phyloP scores from a whole-genome alignment of 164 flowering plant species.

The Chimonanthus salicifolius region DNA sequence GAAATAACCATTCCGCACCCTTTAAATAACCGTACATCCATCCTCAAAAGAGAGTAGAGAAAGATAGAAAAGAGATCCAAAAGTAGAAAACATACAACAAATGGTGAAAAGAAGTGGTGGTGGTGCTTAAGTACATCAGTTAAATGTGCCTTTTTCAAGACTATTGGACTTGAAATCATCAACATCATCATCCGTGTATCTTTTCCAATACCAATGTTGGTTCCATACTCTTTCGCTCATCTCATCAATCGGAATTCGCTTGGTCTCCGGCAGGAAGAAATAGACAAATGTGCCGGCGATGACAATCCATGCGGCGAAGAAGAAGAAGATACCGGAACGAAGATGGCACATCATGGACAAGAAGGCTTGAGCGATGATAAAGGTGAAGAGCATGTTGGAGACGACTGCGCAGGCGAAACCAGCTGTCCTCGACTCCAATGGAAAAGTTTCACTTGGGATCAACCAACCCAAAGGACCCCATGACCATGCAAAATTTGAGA shows the following conservation, averaged over 20 bases:
- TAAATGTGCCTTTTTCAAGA: not conserved
- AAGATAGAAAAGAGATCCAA: too few relatives aligned
- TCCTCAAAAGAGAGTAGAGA: too few relatives aligned
- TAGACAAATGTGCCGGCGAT: constrained; percentile 39
- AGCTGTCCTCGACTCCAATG: constrained; percentile 48
- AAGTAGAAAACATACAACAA: too few relatives aligned
- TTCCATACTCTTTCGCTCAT: constrained; percentile 54
- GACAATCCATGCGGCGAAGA: constrained; percentile 56
- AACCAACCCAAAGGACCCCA: constrained; percentile 74
- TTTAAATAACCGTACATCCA: too few relatives aligned
- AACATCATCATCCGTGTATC: constrained; percentile 27
- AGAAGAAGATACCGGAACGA: constrained; percentile 60
- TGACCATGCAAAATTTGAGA: constrained; percentile 56
- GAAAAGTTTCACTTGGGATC: constrained; percentile 61
- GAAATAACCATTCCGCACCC: too few relatives aligned
- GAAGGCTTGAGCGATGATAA: constrained; percentile 73
- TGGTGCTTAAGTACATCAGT: too few relatives aligned
- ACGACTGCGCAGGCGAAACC: constrained; percentile 64
- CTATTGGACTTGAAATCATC: not conserved
- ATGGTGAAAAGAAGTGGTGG: too few relatives aligned
- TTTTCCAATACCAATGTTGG: constrained; percentile 46
- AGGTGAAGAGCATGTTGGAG: constrained; percentile 69
- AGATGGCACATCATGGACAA: constrained; percentile 65
- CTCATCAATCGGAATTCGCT: constrained; percentile 40
- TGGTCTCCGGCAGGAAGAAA: constrained; percentile 53